Evolutionary conservation across 2,329 filamentous ascomycete species (phyloP), one percentile per base, ranked within the genome.

Genomic region (Coleophoma crateriformis): DNA sequence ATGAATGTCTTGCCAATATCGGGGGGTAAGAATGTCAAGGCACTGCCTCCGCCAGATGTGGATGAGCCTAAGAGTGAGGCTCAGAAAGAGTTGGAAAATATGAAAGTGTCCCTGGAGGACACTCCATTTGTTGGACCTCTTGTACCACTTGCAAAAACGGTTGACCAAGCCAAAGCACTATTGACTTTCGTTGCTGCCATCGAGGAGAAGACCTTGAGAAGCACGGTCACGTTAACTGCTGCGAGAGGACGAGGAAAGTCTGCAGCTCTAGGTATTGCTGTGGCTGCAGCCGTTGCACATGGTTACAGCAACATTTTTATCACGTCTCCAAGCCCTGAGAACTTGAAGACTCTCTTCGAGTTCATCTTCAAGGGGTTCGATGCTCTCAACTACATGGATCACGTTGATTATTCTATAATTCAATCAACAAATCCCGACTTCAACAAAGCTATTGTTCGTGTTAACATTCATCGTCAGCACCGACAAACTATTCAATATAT

Each of bases 231-330:
- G 1, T 69, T 99, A 58, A 99, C 94, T 11, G 94, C 94, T 15
- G 92, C 87, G 35, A 84, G 94, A 82, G 94, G 94, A 68, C 85
- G 94, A 62, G 94, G 94, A 71, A 99, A 99, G 71, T 99, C 94
- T 17, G 95, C 94, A 15, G 94, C 94, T 22, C 79, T 99, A 62
- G 94, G 94, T 70, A 85, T 99, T 46, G 90, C 94, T 3, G 87
- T 99, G 40, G 94, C 94, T 3, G 90, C 94, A 3, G 95, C 95
- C 1, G 81, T 99, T 41, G 92, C 94, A 1, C 88, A 97, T 65
- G 94, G 94, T 22, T 99, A 99, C 71, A 96, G 90, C 74, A 99
- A 99, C 68, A 96, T 99, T 62, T 99, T 99, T 71, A 96, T 99
- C 65, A 99, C 94, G 1, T 97, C 92, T 1, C 92, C 92, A 0